A percentile compares a stretch with the other conserved stretches of the same genome.
phyloP scores from a whole-genome alignment of 2,329 filamentous ascomycete genomes.

The Cladobotryum mycophilum region DNA sequence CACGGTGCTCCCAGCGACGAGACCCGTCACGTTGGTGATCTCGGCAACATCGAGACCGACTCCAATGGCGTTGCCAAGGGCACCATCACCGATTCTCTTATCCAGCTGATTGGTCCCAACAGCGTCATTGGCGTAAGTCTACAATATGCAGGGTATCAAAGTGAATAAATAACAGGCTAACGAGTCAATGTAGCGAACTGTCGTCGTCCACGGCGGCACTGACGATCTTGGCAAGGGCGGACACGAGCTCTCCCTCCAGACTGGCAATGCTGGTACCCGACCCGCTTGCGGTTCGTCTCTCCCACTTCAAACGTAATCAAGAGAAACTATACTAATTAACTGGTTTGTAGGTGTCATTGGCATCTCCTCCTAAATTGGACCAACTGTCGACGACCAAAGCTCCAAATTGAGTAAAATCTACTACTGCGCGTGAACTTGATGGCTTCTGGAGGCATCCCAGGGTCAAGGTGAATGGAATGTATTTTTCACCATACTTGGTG shows the following conservation, averaged over 20 bases:
- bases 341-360: conserved; percentile 68
- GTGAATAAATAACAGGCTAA: conserved; percentile 1
- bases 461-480: too few species aligned
- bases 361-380: conserved; percentile 47
- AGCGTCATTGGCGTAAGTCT: conserved; percentile 80
- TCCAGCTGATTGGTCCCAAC: conserved; percentile 95
- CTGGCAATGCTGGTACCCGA: conserved; percentile 86
- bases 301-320: not conserved
- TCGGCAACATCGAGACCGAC: conserved; percentile 96
- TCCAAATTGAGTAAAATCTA: too few species aligned
- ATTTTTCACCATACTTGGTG: too few species aligned
- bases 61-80: conserved; percentile 85
- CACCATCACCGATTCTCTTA: conserved; percentile 67
- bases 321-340: conserved; percentile 2
- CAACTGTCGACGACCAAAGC: not conserved
- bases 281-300: conserved; percentile 78
- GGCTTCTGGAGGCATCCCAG: too few species aligned
- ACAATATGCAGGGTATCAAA: not conserved
- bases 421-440: not conserved
- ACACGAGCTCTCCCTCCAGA: conserved; percentile 95
- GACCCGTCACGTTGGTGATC: conserved; percentile 89
- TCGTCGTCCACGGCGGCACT: conserved; percentile 91
- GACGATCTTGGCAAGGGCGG: conserved; percentile 93
- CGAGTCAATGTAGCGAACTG: conserved; percentile 62
- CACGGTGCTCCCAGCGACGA: conserved; percentile 83